Evolutionary conservation across 2,329 filamentous ascomycete species (phyloP), one percentile per base, ranked within the genome.

Genomic region (Ophiostoma quercus): DNA sequence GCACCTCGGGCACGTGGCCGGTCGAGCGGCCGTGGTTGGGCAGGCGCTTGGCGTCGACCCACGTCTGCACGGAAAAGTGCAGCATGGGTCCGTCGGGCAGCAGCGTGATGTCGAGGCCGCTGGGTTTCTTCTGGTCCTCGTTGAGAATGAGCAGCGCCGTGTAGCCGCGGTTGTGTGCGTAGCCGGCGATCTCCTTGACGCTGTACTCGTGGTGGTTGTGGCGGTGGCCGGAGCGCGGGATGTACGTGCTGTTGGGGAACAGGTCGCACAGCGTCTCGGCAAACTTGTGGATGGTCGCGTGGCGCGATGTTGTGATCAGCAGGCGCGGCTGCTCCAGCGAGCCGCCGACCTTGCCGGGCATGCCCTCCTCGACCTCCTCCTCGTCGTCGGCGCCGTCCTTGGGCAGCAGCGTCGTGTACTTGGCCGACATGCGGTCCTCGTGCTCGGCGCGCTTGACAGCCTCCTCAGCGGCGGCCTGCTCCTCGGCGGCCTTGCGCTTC

Each of bases 61-160:
- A 99, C 77, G 95, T 96, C 73, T 89, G 90, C 73, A 97, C 91
- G 70, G 85, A 88, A 81, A 98, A 98, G 78, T 97, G 94, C 78
- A 97, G 95, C 66, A 94, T 96, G 1, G 95, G 94, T 0, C 95
- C 94, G 0, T 84, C 78, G 0, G 95, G 93, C 1, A 98, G 83
- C 77, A 96, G 91, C 3, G 96, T 88, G 19, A 98, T 86, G 39
- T 93, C 93, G 34, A 98, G 79, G 0, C 92, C 93, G 16, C 88
- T 89, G 0, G 93, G 91, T 75, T 86, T 88, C 81, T 99, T 99
- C 74, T 88, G 86, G 77, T 97, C 93, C 79, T 99, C 94, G 76
- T 93, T 92, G 19, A 97, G 82, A 19, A 99, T 87, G 1, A 97
- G 82, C 2, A 99, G 84, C 32, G 92, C 87, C 0, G 93, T 97